Conservation (phyloP, 2,329 filamentous ascomycete species). For the Aspergillus sp. region DNA sequence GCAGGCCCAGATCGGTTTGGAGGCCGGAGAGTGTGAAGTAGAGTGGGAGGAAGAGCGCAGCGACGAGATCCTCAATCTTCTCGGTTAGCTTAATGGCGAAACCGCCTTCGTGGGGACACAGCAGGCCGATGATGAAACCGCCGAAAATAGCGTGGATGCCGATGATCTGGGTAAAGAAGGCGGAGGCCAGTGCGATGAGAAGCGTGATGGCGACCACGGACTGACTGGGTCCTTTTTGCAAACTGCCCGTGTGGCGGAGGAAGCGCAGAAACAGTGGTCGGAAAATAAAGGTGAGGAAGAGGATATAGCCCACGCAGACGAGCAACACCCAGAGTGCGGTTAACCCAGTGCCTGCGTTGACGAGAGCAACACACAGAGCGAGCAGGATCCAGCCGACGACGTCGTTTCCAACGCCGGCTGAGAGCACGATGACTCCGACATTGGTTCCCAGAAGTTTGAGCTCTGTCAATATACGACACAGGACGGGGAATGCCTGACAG, state of each 20-base stretch:
- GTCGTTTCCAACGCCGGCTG: conserved; percentile 90
- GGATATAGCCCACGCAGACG: conserved; percentile 69
- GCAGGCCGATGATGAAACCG: conserved; percentile 83
- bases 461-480: conserved; percentile 91
- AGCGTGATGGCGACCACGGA: conserved; percentile 80
- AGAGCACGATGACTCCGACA: conserved; percentile 84
- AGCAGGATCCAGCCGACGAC: conserved; percentile 89
- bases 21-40: conserved; percentile 93
- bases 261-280: conserved; percentile 74
- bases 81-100: conserved; percentile 90
- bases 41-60: conserved; percentile 79
- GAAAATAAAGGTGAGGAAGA: conserved; percentile 73
- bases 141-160: conserved; percentile 95
- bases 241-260: conserved; percentile 70
- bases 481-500: conserved; percentile 82
- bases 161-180: conserved; percentile 88
- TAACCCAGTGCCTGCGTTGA: conserved; percentile 81
- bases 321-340: conserved; percentile 84
- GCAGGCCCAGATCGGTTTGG: conserved; percentile 80
- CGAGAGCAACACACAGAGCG: conserved; percentile 87
- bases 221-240: conserved; percentile 87
- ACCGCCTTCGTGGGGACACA: conserved; percentile 85
- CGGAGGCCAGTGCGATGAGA: conserved; percentile 72
- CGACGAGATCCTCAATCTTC: conserved; percentile 90
- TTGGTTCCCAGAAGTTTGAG: conserved; percentile 80